phyloP scores from a whole-genome alignment of 768 basidiomycete species.

The Mycena rebaudengoi region DNA sequence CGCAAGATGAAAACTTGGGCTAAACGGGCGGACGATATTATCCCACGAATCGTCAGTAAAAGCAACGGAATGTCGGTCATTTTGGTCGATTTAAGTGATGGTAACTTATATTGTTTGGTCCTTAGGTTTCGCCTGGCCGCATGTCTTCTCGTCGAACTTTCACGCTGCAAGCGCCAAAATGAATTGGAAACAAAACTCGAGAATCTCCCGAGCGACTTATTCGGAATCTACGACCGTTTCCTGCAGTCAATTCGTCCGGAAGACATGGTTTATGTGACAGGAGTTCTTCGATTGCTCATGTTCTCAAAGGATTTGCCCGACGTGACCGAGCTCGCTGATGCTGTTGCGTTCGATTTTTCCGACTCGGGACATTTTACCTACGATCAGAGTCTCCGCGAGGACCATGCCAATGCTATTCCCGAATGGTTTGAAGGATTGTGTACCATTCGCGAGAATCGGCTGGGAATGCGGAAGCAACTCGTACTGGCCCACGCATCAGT shows the following conservation, averaged over 20 bases:
- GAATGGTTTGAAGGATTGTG: neutral
- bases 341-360: neutral
- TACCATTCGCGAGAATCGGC: neutral
- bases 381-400: neutral
- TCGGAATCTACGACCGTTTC: constrained; percentile 2
- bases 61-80: neutral
- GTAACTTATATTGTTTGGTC: too few species aligned
- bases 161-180: neutral
- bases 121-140: constrained; percentile 1
- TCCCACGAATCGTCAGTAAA: neutral
- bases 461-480: neutral
- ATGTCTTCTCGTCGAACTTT: neutral
- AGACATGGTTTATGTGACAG: neutral
- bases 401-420: neutral
- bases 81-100: too few species aligned
- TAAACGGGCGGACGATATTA: neutral
- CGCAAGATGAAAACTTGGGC: too few species aligned
- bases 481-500: neutral
- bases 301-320: neutral
- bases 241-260: neutral
- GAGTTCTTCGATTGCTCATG: neutral
- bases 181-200: neutral
- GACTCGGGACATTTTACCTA: neutral
- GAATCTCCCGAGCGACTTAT: neutral
- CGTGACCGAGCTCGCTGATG: neutral